Evolutionary conservation across 768 basidiomycete species (phyloP), one percentile per base, ranked within the genome.

Genomic region (Hemileccinum rubropunctum): DNA sequence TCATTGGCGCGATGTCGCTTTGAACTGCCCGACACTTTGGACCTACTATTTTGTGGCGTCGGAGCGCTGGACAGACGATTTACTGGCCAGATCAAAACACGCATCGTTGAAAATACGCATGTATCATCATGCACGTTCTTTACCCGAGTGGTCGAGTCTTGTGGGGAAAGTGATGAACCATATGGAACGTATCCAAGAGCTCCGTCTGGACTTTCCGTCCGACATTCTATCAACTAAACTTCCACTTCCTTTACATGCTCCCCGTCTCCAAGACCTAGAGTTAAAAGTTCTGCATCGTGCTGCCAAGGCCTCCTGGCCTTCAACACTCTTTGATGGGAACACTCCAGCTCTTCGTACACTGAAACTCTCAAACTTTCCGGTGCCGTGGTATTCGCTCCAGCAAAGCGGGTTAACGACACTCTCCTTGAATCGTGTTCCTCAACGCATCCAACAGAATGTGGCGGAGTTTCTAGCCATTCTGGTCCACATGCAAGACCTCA

Each of bases 61-160:
- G 6, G 63, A 65, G 0, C 56, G 51, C 40, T 74, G 73, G 71
- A 67, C 67, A 9, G 60, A 70, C 30, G 73, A 71, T 52, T 72
- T 75, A 69, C 47, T 78, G 30, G 58, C 56, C 26, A 68, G 77
- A 11, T 78, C 76, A 0, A 76, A 73, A 46, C 67, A 63, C 57
- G 72, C 71, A 8, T 59, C 67, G 11, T 33, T 61, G 17, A 45
- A 37, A 17, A 21, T 59, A 23, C 30, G 10, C 28, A 33, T 40
- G 4, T 4, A 28, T 28, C 9, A 5, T 28, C 27, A 28, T 28
- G 9, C 27, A 28, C 4, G 27, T 4, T 28, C 30, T 12, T 0
- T 15, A 11, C n/a, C n/a, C n/a, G n/a, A n/a, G 5, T 28, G 37
- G 27, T 15, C 26, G 6, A n/a, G 15, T 18, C 18, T 47, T 23